Conservation (phyloP, 768 basidiomycete species). For the Ramaria sp. region DNA sequence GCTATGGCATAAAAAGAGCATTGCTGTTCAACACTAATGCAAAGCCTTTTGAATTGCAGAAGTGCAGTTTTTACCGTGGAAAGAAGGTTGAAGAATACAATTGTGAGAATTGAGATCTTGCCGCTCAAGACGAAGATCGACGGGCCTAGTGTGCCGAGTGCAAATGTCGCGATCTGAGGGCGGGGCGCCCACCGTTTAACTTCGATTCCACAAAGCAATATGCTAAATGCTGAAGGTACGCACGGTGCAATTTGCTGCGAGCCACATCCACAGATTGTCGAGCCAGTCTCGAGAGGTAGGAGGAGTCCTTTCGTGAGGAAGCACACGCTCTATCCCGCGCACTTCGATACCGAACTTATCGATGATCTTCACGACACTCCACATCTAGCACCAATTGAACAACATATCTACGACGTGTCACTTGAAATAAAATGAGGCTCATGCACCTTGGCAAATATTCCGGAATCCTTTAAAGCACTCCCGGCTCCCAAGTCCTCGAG, state of each 20-base stretch:
- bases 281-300: constrained; percentile 6
- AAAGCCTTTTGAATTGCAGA: neutral
- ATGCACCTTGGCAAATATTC: constrained; percentile 1
- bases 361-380: constrained; percentile 14
- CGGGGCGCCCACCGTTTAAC: neutral
- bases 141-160: constrained; percentile 28
- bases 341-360: constrained; percentile 24
- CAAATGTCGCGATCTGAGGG: constrained; percentile 22
- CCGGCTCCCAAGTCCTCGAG: constrained; percentile 6
- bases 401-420: neutral
- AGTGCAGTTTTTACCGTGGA: constrained; percentile 12
- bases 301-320: constrained; percentile 14
- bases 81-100: constrained; percentile 31
- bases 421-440: neutral
- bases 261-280: constrained; percentile 18
- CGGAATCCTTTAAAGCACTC: neutral
- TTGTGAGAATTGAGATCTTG: constrained; percentile 25
- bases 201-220: neutral
- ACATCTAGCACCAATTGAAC: constrained; percentile 8
- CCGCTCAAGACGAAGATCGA: constrained; percentile 24
- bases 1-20: neutral
- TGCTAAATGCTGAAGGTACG: neutral
- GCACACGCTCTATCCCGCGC: constrained; percentile 26
- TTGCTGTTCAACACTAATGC: neutral
- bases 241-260: constrained; percentile 21